phyloP scores from a whole-genome alignment of 1,284 basidiomycete genomes.

The Ceratobasidium sp. region DNA sequence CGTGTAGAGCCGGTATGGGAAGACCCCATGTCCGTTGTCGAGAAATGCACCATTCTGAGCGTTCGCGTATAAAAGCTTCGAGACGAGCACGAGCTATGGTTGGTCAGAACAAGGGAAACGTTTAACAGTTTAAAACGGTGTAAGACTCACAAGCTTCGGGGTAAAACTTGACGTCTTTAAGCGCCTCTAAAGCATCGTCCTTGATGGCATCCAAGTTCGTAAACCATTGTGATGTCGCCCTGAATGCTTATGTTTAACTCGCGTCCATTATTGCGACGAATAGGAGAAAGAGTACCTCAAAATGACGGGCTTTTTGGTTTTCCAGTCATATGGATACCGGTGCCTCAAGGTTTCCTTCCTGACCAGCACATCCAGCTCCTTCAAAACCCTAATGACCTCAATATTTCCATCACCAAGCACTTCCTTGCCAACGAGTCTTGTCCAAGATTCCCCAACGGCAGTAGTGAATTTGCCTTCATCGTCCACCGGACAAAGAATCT shows the following conservation, averaged over 20 bases:
- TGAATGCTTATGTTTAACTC: conserved; percentile 51
- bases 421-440: conserved; percentile 70
- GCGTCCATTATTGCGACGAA: not conserved
- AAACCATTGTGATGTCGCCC: conserved; percentile 99
- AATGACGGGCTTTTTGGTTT: conserved; percentile 92
- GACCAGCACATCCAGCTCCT: conserved; percentile 66
- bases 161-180: conserved; percentile 80
- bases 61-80: conserved; percentile 83
- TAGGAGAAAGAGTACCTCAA: conserved; percentile 67
- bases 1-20: conserved; percentile 91
- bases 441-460: conserved; percentile 58
- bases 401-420: conserved; percentile 79
- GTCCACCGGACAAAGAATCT: conserved; percentile 81
- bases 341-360: conserved; percentile 82
- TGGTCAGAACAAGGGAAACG: conserved; percentile 35
- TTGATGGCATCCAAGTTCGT: conserved; percentile 91
- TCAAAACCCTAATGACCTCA: conserved; percentile 72
- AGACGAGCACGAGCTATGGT: conserved; percentile 81
- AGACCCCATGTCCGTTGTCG: conserved; percentile 98
- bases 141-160: conserved; percentile 75
- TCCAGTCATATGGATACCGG: conserved; percentile 97
- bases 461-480: conserved; percentile 77
- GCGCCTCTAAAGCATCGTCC: conserved; percentile 73
- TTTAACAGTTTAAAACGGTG: not conserved
- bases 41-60: conserved; percentile 99